Evolutionary conservation across 2,329 filamentous ascomycete species (phyloP).

Genomic region (Trichoderma breve): DNA sequence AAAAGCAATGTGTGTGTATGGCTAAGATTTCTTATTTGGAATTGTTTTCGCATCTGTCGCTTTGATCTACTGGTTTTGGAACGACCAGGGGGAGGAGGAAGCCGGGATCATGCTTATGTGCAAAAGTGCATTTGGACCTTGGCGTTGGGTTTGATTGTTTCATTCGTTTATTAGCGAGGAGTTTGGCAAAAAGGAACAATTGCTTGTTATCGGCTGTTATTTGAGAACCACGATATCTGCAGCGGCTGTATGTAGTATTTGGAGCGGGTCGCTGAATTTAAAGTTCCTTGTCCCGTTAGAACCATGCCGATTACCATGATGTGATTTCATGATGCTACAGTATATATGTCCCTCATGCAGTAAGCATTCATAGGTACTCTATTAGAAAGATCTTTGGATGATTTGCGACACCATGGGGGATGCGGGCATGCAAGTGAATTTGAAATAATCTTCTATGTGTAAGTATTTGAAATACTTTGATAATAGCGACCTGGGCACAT

Average conservation of each 20-base stretch:
- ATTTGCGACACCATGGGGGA: background rate
- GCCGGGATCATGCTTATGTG: background rate
- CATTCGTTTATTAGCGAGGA: conserved; percentile 24
- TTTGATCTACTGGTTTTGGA: background rate
- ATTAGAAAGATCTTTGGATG: background rate
- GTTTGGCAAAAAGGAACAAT: conserved; percentile 20
- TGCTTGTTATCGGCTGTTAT: background rate
- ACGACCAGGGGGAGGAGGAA: background rate
- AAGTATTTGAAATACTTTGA: conserved; percentile 13
- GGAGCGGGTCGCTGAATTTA: background rate
- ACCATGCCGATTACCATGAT: background rate
- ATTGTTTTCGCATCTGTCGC: background rate
- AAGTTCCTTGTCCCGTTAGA: background rate
- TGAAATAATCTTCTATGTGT: background rate
- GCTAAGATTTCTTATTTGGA: background rate
- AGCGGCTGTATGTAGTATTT: background rate
- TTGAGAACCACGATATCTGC: background rate
- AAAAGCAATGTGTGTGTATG: background rate
- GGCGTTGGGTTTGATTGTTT: background rate
- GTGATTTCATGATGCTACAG: background rate
- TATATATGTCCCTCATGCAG: background rate
- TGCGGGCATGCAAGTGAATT: background rate
- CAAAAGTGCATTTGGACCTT: background rate
- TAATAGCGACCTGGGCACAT: background rate
- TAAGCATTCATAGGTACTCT: background rate